Evolutionary conservation across 108 stramenopile species (phyloP).

Genomic region (Craspedostauros australis): DNA sequence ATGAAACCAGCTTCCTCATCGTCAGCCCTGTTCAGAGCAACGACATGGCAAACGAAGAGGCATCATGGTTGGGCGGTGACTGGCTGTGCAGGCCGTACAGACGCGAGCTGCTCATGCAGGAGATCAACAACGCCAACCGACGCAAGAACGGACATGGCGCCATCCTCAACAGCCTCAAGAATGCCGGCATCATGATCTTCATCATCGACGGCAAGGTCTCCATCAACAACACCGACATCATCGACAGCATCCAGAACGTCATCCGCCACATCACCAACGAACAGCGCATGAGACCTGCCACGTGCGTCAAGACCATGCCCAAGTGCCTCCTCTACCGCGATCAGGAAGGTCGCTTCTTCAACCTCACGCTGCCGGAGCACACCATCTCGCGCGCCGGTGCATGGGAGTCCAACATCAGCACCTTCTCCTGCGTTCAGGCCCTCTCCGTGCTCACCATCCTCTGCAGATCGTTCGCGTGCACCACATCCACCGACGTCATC

Average conservation of each 20-base stretch:
- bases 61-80: no score
- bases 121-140: slow-evolving; percentile 12
- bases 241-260: slow-evolving; percentile 11
- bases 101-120: slow-evolving; percentile 7
- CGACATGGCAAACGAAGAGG: no score
- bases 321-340: slow-evolving; percentile 52
- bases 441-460: slow-evolving; percentile 43
- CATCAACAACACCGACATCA: slow-evolving; percentile 4
- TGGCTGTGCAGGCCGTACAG: slow-evolving; percentile 10
- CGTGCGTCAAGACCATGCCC: slow-evolving; percentile 25
- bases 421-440: slow-evolving; percentile 56
- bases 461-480: slow-evolving; percentile 36
- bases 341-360: slow-evolving; percentile 41
- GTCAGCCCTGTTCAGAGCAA: no score
- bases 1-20: no score
- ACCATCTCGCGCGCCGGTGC: slow-evolving; percentile 26
- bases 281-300: neutral
- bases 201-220: slow-evolving; percentile 25
- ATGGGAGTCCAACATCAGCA: slow-evolving; percentile 31
- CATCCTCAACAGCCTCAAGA: slow-evolving; percentile 5
- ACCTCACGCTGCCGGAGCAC: slow-evolving; percentile 20
- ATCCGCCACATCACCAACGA: slow-evolving; percentile 7
- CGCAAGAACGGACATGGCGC: slow-evolving; percentile 9
- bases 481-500: slow-evolving; percentile 7
- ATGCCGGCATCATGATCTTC: slow-evolving; percentile 12